A percentile compares a stretch with the other conserved stretches of the same genome.
These are phyloP conservation scores for Bryoerythrophyllum caledonicum DNA, from an alignment of 225 moss, liverwort and hornwort species.

Conservation along the genomic window DNA sequence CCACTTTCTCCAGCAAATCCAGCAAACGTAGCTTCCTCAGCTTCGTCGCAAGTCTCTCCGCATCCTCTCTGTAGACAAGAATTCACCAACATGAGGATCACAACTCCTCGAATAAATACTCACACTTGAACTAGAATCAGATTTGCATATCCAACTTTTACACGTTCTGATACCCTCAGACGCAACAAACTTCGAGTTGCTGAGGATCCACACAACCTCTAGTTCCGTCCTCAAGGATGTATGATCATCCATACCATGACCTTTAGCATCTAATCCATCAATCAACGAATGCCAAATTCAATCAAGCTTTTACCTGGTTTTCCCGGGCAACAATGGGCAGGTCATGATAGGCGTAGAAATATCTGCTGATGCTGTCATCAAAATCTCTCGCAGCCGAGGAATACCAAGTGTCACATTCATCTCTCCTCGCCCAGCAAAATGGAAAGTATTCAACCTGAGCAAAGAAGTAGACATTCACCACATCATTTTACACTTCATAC, in stretches of 20 bases:
- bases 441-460: constrained; percentile 92
- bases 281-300: neutral
- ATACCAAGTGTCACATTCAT: constrained; percentile 99
- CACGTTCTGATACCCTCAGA: neutral
- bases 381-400: constrained; percentile 90
- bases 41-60: constrained; percentile 76
- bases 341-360: constrained; percentile 99
- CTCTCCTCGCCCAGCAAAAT: constrained; percentile 98
- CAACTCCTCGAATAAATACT: too few relatives aligned
- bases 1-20: constrained; percentile 82
- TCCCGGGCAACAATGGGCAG: constrained; percentile 67
- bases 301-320: constrained; percentile 52
- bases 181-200: neutral
- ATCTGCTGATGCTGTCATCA: constrained; percentile 95
- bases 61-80: constrained; percentile 73
- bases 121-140: neutral
- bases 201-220: neutral
- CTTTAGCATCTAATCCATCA: neutral
- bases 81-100: constrained; percentile 14
- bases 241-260: neutral
- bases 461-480: constrained; percentile 15
- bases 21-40: constrained; percentile 78
- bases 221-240: neutral
- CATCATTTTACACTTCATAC: neutral
- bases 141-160: neutral